Base-by-base conservation (phyloP, 2,329 filamentous ascomycete genomes). In the Metarhizium guizhouense region DNA sequence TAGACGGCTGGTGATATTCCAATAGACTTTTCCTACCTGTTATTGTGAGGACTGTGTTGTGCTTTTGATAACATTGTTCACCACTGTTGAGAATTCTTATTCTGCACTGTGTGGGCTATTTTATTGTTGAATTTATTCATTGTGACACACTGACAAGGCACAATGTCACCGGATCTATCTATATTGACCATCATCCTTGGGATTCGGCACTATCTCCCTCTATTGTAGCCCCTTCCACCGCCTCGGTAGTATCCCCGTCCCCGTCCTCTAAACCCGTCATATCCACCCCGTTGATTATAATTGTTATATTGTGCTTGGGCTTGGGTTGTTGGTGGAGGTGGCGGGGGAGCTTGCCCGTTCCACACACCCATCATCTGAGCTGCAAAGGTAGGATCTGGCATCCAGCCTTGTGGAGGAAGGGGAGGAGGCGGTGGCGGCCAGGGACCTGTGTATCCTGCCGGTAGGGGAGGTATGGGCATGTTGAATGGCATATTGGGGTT, bases 381-480 rank as follows among this genome's bases (percentile, higher is more conserved):
- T 48, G 62, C 58, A 57, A 67, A 62, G 29, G 60, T 57, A 20
- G 64, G 61, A 45, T 69, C 64, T 3, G 63, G 60, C 7, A 62
- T 65, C 69, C 68, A 71, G 50, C 54, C 60, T 53, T 62, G 59
- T 34, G 61, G 54, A 54, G 53, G 52, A 29, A 55, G 58, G 6
- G 60, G 64, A 47, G 63, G 67, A n/a, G 66, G 66, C 1, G 67
- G 68, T 2, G 66, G 68, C 6, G 73, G 74, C 74, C 75, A 77
- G 11, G 69, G 67, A 2, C 73, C 74, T 51, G 69, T 67, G 53
- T 72, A 76, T 5, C 72, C 71, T 14, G 61, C 61, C 10, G 72
- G 72, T 0, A 68, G 71, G 6, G 70, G 73, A 4, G 71, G 71
- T 1, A 54, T 52, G 13, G 49, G 56, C 29, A 51, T 51, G 38